These are phyloP conservation scores for Fusarium mexicanum DNA, from an alignment of 2,329 filamentous ascomycete genomes.

Conservation along the genomic window DNA sequence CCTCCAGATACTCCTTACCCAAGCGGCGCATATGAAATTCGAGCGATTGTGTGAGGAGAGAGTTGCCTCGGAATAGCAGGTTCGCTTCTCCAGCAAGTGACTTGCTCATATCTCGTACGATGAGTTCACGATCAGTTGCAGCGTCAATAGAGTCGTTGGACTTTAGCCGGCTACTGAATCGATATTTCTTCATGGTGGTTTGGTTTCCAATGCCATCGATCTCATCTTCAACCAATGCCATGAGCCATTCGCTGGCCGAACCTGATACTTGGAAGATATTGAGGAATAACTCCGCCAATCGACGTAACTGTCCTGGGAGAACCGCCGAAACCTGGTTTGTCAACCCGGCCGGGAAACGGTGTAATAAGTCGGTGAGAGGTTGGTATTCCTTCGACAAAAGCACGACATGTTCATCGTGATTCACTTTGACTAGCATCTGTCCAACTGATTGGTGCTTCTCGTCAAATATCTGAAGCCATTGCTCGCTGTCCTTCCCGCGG, in stretches of 20 bases:
- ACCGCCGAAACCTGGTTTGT: constrained; percentile 85
- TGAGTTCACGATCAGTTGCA: constrained; percentile 72
- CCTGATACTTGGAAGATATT: constrained; percentile 97
- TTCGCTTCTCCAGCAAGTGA: constrained; percentile 89
- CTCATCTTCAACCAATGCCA: constrained; percentile 92
- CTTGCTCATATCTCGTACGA: constrained; percentile 81
- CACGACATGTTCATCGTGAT: constrained; percentile 89
- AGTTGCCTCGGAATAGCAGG: constrained; percentile 93
- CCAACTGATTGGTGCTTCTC: constrained; percentile 80
- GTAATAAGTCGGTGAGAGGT: constrained; percentile 81
- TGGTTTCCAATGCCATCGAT: constrained; percentile 93
- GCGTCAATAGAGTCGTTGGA: constrained; percentile 75
- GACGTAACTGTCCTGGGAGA: constrained; percentile 79
- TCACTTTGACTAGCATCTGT: constrained; percentile 84
- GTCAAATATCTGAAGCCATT: constrained; percentile 87
- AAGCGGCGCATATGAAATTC: constrained; percentile 96
- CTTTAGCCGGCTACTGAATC: constrained; percentile 75
- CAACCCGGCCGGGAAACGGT: constrained; percentile 83
- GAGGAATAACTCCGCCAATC: constrained; percentile 85
- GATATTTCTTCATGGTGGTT: constrained; percentile 75
- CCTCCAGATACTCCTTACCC: constrained; percentile 91
- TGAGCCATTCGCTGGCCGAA: constrained; percentile 86
- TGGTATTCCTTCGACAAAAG: constrained; percentile 87
- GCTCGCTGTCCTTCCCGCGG: constrained; percentile 79
- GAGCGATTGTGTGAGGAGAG: constrained; percentile 88